These are phyloP conservation scores for Rubroboletus satanas DNA, from an alignment of 768 basidiomycete species.

Conservation along the genomic window DNA sequence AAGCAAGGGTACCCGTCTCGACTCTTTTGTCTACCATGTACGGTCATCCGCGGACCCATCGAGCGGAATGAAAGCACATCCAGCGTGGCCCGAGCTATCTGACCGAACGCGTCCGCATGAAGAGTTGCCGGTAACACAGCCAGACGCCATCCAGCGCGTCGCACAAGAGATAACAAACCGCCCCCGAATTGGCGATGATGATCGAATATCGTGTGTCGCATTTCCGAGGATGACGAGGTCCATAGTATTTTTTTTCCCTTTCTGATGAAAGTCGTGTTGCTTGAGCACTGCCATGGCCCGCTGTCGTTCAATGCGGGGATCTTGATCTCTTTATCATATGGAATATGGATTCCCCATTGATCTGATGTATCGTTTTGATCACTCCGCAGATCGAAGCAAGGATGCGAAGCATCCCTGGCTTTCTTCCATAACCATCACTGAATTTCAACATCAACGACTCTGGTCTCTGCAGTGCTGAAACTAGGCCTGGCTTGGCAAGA, in stretches of 20 bases:
- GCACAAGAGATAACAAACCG: not conserved
- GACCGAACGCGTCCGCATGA: not conserved
- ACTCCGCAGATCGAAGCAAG: slow-evolving; percentile 27
- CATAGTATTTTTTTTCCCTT: not conserved
- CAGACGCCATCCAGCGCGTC: not conserved
- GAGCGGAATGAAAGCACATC: not conserved
- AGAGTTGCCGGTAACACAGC: not conserved
- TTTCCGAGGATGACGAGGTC: slow-evolving; percentile 24
- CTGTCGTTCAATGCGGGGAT: not conserved
- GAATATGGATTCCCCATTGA: slow-evolving; percentile 13
- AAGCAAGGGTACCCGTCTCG: not conserved
- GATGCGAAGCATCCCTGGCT: slow-evolving; percentile 4
- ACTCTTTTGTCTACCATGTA: not conserved
- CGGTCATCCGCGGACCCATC: not conserved
- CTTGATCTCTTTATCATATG: slow-evolving; percentile 3
- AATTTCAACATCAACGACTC: slow-evolving; percentile 18
- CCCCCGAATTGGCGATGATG: slow-evolving; percentile 8
- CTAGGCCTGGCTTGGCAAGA: not conserved
- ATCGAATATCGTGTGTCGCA: slow-evolving; percentile 9
- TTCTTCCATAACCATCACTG: slow-evolving; percentile 27
- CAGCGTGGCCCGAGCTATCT: not conserved
- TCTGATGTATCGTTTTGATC: slow-evolving; percentile 15
- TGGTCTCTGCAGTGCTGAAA: slow-evolving; percentile 1
- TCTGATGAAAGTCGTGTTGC: not conserved
- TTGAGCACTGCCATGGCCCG: not conserved